phyloP scores from a whole-genome alignment of 2,329 filamentous ascomycete species.

The Xylaria arbuscula region DNA sequence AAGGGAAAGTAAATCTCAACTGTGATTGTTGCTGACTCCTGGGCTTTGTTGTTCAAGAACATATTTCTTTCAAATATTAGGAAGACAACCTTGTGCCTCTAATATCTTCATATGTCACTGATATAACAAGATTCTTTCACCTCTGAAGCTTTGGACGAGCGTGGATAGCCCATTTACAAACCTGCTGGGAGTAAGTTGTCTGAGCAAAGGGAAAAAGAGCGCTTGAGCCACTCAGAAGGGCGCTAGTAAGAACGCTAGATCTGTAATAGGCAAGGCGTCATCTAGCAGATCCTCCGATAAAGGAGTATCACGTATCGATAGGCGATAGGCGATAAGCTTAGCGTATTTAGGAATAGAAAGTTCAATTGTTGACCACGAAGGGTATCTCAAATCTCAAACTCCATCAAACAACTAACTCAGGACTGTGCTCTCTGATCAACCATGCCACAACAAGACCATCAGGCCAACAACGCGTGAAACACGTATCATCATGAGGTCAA shows the following conservation, averaged over 20 bases:
- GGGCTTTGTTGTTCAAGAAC: not conserved
- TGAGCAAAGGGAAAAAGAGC: not conserved
- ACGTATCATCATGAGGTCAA: slow-evolving; percentile 4
- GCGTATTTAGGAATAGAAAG: slow-evolving; percentile 28
- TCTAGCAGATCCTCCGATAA: not conserved
- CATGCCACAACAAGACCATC: slow-evolving; percentile 11
- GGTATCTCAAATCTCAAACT: slow-evolving; percentile 47
- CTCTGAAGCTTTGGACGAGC: slow-evolving; percentile 3
- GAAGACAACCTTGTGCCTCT: not conserved
- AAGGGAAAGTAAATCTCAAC: not conserved
- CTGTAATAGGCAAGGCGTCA: slow-evolving; percentile 25
- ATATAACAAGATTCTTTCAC: slow-evolving; percentile 22
- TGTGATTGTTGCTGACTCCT: not conserved
- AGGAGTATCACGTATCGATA: slow-evolving; percentile 34
- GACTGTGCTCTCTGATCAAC: slow-evolving; percentile 38
- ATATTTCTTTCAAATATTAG: not conserved
- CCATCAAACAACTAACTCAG: slow-evolving; percentile 43
- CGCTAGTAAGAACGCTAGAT: slow-evolving; percentile 16
- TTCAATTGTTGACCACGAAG: slow-evolving; percentile 40
- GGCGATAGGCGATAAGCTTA: slow-evolving; percentile 30
- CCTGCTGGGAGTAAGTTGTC: not conserved
- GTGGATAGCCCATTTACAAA: not conserved
- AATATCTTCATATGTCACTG: not conserved
- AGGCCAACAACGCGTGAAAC: not conserved
- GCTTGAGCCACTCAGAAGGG: not conserved